phyloP scores from a whole-genome alignment of 2,329 filamentous ascomycete species.

The Venturia asperata region DNA sequence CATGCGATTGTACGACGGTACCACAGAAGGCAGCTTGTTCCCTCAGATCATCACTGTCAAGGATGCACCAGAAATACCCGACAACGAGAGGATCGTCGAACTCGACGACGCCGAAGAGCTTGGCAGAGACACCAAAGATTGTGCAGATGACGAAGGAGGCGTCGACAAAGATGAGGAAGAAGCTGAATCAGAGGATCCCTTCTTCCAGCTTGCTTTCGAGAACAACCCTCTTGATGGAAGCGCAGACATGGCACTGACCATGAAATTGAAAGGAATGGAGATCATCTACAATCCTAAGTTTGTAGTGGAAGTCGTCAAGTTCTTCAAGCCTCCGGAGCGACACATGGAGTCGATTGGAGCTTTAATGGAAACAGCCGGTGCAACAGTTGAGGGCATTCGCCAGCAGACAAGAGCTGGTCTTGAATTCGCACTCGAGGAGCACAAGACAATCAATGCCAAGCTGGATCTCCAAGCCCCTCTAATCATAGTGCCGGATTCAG shows the following conservation, averaged over 20 bases:
- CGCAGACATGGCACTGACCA: conserved; percentile 81
- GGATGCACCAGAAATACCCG: conserved; percentile 59
- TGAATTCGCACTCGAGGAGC: conserved; percentile 92
- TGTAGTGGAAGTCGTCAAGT: conserved; percentile 81
- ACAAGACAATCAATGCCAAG: conserved; percentile 96
- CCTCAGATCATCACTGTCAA: conserved; percentile 96
- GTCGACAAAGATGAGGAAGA: conserved; percentile 40
- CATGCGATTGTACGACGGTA: conserved; percentile 90
- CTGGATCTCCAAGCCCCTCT: conserved; percentile 91
- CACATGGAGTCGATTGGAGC: conserved; percentile 98
- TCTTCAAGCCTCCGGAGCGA: conserved; percentile 91
- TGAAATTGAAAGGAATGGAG: conserved; percentile 91
- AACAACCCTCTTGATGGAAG: conserved; percentile 90
- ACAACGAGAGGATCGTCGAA: conserved; percentile 44
- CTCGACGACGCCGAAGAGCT: conserved; percentile 41
- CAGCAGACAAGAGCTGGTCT: conserved; percentile 94
- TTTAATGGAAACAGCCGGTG: conserved; percentile 89
- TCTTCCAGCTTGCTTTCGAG: conserved; percentile 90
- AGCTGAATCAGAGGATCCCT: conserved; percentile 55
- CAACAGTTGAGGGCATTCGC: conserved; percentile 87
- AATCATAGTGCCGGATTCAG: conserved; percentile 92
- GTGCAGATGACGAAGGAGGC: conserved; percentile 42
- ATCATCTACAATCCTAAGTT: conserved; percentile 97
- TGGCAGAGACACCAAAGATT: conserved; percentile 41
- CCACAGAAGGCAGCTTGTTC: conserved; percentile 82